These are phyloP conservation scores for Tulasnella sp. DNA, from an alignment of 768 basidiomycete genomes.

Conservation along the genomic window DNA sequence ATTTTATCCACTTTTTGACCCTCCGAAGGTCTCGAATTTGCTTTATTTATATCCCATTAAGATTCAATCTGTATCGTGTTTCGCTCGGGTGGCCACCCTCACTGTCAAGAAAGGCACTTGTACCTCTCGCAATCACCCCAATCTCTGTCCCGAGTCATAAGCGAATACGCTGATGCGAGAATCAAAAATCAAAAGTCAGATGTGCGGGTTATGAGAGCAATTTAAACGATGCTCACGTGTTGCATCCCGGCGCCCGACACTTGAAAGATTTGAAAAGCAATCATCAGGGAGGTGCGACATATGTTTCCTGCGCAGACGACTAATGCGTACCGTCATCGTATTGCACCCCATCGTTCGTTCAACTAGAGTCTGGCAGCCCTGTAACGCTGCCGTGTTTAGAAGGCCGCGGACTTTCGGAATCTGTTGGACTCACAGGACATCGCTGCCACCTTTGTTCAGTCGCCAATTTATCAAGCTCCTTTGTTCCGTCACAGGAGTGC, in stretches of 20 bases:
- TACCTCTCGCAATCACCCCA: neutral
- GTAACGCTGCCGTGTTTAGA: neutral
- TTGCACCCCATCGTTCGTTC: constrained; percentile 20
- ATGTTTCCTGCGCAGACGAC: neutral
- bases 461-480: constrained; percentile 50
- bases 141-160: neutral
- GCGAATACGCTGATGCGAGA: neutral
- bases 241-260: constrained; percentile 19
- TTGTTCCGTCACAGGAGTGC: constrained; percentile 53
- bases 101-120: neutral
- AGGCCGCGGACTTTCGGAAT: neutral
- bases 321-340: constrained; percentile 19
- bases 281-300: neutral
- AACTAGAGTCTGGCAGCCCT: constrained; percentile 15
- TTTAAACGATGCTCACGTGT: constrained; percentile 13
- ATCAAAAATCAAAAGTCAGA: neutral
- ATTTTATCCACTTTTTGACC: neutral
- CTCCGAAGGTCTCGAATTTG: neutral
- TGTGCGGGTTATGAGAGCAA: neutral
- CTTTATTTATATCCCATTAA: neutral
- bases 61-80: neutral
- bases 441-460: constrained; percentile 53
- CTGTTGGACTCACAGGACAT: constrained; percentile 47
- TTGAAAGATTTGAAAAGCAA: neutral
- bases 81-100: neutral